Evolutionary conservation across 2,329 filamentous ascomycete species (phyloP).

Genomic region (Aspergillus vadensis): DNA sequence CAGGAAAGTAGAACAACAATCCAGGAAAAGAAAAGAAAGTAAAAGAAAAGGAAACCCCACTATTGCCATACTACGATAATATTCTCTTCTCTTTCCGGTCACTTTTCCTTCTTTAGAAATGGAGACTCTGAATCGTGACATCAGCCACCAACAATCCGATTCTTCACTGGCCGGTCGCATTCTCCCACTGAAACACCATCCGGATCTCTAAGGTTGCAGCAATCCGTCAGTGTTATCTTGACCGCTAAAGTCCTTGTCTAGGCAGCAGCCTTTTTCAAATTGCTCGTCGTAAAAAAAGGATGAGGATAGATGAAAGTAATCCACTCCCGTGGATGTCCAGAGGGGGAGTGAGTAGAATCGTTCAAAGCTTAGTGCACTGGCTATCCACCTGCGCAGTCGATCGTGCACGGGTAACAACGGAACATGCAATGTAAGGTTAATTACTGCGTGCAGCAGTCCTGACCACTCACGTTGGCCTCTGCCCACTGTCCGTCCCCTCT

Average conservation of each 20-base stretch:
- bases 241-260: background rate
- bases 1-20: background rate
- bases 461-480: background rate
- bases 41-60: no score
- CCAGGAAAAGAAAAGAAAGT: background rate
- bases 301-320: background rate
- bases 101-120: no score
- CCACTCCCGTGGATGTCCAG: background rate
- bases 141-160: background rate
- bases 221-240: background rate
- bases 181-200: background rate
- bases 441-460: conserved; percentile 25
- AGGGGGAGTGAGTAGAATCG: background rate
- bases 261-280: background rate
- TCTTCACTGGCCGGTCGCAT: background rate
- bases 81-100: no score
- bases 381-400: conserved; percentile 19
- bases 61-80: no score
- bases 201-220: background rate
- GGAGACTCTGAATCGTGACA: background rate
- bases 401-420: conserved; percentile 25
- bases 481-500: background rate
- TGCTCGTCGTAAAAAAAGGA: background rate
- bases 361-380: background rate
- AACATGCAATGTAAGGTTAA: conserved; percentile 32